Percentiles rank a stretch among this genome's conserved stretches.
phyloP scores from a whole-genome alignment of 2,329 filamentous ascomycete species.

The Pseudopithomyces maydicus region DNA sequence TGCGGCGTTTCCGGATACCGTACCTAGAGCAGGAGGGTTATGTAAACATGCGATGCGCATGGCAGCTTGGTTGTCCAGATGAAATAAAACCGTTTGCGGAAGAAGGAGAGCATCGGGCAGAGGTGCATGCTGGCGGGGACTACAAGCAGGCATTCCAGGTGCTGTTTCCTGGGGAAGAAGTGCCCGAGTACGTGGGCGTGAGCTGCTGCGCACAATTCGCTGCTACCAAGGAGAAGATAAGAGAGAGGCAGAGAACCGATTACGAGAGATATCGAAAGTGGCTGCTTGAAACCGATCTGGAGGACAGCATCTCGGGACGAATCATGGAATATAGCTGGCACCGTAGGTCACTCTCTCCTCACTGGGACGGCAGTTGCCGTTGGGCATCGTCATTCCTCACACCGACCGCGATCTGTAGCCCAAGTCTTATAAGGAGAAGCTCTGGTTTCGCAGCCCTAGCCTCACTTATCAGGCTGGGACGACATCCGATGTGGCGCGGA shows the following conservation, averaged over 20 bases:
- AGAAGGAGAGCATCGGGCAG: slow-evolving; percentile 46
- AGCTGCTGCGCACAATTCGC: slow-evolving; percentile 63
- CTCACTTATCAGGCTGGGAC: slow-evolving; percentile 4
- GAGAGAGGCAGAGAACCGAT: slow-evolving; percentile 51
- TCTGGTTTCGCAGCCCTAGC: background rate
- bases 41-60: slow-evolving; percentile 59
- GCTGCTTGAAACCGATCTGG: slow-evolving; percentile 53
- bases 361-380: background rate
- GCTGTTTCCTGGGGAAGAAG: slow-evolving; percentile 50
- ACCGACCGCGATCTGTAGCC: background rate
- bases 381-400: slow-evolving; percentile 2
- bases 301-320: slow-evolving; percentile 57
- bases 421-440: background rate
- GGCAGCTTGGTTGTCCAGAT: slow-evolving; percentile 57
- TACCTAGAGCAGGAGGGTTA: slow-evolving; percentile 58
- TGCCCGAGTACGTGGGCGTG: slow-evolving; percentile 54
- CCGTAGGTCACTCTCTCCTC: slow-evolving; percentile 47
- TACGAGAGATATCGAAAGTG: slow-evolving; percentile 57
- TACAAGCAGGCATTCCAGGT: slow-evolving; percentile 56
- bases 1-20: slow-evolving; percentile 55
- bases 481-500: background rate
- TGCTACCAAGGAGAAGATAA: slow-evolving; percentile 54
- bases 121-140: slow-evolving; percentile 55
- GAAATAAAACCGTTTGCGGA: slow-evolving; percentile 55
- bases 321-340: slow-evolving; percentile 67